Conservation (phyloP, 78 protist genomes). For the Mastigamoeba balamuthi region DNA sequence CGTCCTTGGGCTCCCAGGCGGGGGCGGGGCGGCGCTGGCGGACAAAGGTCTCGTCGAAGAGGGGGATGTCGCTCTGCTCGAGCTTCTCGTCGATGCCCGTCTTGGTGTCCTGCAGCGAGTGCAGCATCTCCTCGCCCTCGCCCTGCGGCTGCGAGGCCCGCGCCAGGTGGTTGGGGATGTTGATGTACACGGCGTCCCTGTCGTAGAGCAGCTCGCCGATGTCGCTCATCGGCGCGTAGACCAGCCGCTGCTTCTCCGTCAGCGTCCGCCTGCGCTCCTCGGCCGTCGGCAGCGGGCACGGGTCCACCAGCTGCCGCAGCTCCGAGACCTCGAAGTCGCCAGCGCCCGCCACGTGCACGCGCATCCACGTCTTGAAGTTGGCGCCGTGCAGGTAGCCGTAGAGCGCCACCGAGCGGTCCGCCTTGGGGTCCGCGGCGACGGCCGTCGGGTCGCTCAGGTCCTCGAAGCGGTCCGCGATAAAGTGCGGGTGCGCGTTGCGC, state of each 20-base stretch:
- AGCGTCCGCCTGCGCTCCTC: constrained; percentile 39
- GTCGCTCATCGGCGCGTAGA: constrained; percentile 90
- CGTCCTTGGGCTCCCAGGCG: constrained; percentile 9
- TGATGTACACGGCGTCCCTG: constrained; percentile 91
- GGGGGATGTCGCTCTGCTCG: constrained; percentile 13
- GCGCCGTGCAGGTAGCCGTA: constrained; percentile 95
- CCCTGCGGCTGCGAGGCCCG: constrained; percentile 17
- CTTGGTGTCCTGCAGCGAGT: constrained; percentile 18
- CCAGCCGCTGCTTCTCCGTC: constrained; percentile 48
- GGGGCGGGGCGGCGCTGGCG: too few relatives aligned
- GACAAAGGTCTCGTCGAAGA: constrained; percentile 29
- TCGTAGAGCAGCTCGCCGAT: constrained; percentile 93
- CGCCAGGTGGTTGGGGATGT: constrained; percentile 33
- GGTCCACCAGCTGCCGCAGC: constrained; percentile 75
- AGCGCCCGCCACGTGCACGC: constrained; percentile 91
- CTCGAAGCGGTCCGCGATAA: constrained; percentile 92
- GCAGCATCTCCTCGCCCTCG: constrained; percentile 68
- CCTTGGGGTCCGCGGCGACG: constrained; percentile 38
- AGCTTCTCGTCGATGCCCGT: constrained; percentile 27
- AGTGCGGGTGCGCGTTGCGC: constrained; percentile 90
- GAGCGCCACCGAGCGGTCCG: constrained; percentile 35
- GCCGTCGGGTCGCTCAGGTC: constrained; percentile 85
- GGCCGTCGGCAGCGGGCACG: constrained; percentile 82
- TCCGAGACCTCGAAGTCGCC: constrained; percentile 85
- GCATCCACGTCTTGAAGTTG: constrained; percentile 55